Percentiles rank a stretch among this genome's conserved stretches.
These are phyloP conservation scores for Kurtzmaniella quercitrusa DNA, from an alignment of 1,139 yeast genomes.

Conservation along the genomic window DNA sequence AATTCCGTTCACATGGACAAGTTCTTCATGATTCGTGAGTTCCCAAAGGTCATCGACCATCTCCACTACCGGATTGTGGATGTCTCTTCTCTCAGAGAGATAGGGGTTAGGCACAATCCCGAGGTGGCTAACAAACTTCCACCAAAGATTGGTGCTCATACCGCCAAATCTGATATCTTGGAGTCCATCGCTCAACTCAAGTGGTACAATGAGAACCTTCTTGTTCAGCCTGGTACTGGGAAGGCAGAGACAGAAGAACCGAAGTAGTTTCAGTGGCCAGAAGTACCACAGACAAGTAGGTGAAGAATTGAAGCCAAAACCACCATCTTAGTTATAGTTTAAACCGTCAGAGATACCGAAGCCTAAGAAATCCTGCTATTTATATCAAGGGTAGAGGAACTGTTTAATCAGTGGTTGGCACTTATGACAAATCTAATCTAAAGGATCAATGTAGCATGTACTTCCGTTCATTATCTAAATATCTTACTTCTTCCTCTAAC, in stretches of 20 bases:
- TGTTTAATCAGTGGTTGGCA: no score
- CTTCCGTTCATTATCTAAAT: background rate
- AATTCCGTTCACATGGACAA: constrained; percentile 91
- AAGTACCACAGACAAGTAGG: no score
- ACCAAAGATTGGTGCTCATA: constrained; percentile 63
- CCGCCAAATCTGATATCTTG: constrained; percentile 82
- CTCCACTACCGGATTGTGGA: constrained; percentile 85
- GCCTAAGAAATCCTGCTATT: no score
- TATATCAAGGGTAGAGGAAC: no score
- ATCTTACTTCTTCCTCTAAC: background rate
- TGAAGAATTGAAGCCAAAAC: no score
- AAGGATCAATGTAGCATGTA: no score
- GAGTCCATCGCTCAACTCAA: constrained; percentile 83
- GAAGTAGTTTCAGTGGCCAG: no score
- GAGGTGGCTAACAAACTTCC: constrained; percentile 55
- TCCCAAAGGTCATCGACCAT: constrained; percentile 69
- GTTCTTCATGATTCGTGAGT: constrained; percentile 75
- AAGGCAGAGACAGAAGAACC: no score
- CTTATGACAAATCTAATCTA: no score
- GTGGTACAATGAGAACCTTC: constrained; percentile 71
- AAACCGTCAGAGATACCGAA: no score
- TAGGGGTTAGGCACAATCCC: constrained; percentile 75
- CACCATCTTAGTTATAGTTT: no score
- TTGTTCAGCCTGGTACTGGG: constrained; percentile 15
- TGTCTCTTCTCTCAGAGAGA: constrained; percentile 78